phyloP scores from a whole-genome alignment of 495 filamentous ascomycete species.

The Penicillium coffeae region DNA sequence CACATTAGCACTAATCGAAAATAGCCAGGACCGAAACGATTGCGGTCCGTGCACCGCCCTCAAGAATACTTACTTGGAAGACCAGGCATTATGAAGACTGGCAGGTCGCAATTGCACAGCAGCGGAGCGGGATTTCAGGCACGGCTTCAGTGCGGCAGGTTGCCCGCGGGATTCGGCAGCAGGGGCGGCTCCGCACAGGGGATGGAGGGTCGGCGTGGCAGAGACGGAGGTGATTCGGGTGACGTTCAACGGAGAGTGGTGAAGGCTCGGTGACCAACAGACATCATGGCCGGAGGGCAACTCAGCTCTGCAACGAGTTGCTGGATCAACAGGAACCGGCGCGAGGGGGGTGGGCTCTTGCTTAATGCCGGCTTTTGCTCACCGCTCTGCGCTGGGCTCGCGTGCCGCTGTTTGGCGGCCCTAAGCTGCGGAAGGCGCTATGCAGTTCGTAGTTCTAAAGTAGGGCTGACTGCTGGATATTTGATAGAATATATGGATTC shows the following conservation, averaged over 20 bases:
- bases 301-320: slow-evolving; percentile 11
- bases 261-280: slow-evolving; percentile 4
- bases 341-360: background rate
- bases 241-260: slow-evolving; percentile 8
- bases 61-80: slow-evolving; percentile 82
- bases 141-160: background rate
- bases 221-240: slow-evolving; percentile 1
- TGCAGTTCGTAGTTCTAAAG: too few species aligned
- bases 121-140: background rate
- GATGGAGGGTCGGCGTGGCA: slow-evolving; percentile 4
- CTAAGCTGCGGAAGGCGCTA: too few species aligned
- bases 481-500: background rate
- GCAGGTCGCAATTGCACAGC: background rate
- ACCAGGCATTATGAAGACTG: slow-evolving; percentile 64
- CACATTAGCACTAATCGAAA: slow-evolving; percentile 1
- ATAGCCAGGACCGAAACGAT: background rate
- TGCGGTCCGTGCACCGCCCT: background rate
- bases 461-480: too few species aligned
- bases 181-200: slow-evolving; percentile 4
- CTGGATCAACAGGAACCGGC: background rate
- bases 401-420: too few species aligned
- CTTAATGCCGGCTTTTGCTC: background rate
- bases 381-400: background rate
- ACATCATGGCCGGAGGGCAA: slow-evolving; percentile 16
- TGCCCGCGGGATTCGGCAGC: background rate